phyloP scores from a whole-genome alignment of 106 monocot species.

The Phalaenopsis equestris region DNA sequence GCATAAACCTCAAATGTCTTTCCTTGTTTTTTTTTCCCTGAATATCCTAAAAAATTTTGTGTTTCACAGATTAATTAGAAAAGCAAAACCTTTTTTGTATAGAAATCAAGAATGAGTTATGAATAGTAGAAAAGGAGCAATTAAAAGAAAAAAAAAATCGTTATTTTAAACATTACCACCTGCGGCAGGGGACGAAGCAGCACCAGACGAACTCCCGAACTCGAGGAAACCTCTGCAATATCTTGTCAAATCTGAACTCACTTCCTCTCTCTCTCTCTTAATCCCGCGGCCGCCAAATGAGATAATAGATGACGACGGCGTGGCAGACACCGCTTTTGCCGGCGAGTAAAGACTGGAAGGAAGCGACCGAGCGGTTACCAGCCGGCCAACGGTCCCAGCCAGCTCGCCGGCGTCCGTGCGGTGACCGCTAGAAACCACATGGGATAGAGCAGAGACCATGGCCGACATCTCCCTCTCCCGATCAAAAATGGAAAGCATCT shows the following conservation, averaged over 20 bases:
- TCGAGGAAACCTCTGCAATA: constrained; percentile 19
- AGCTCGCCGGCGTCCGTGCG: not conserved
- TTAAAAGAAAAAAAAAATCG: not conserved
- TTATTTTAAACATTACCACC: not conserved
- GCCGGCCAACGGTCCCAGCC: not conserved
- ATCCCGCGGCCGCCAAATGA: constrained; percentile 4
- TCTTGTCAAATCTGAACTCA: not conserved
- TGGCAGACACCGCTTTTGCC: not conserved
- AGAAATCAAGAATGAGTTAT: not conserved
- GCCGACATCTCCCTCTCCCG: constrained; percentile 30
- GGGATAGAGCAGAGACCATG: constrained; percentile 57
- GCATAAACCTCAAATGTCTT: not conserved
- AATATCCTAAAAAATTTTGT: not conserved
- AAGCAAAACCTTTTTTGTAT: not conserved
- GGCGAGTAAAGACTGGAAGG: not conserved
- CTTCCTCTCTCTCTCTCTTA: constrained; percentile 30
- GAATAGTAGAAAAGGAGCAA: not conserved
- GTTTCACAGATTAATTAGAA: too few relatives aligned
- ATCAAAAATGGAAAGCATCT: constrained; percentile 6
- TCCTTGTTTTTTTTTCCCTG: not conserved
- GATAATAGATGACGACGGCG: not conserved
- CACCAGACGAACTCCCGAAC: constrained; percentile 5
- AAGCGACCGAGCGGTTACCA: not conserved
- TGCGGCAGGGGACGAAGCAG: not conserved
- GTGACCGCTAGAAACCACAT: constrained; percentile 23